Evolutionary conservation across 441 rosid genomes (phyloP).

Genomic region (Daphne laureola): DNA sequence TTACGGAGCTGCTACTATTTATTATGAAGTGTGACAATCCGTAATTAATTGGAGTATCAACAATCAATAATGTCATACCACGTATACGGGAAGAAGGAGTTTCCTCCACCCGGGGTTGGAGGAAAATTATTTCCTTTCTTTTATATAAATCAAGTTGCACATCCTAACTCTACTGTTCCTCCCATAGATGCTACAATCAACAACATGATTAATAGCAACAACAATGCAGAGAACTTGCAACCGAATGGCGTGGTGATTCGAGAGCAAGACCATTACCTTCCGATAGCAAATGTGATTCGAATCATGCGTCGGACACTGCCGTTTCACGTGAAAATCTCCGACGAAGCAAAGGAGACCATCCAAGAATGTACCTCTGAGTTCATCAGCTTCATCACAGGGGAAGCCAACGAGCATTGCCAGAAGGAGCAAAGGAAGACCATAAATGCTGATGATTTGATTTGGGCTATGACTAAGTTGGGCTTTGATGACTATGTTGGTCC

Average conservation of each 20-base stretch:
- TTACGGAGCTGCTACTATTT: no score
- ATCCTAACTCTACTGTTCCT: no score
- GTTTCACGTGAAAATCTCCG: conserved; percentile 71
- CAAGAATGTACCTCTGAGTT: conserved; percentile 92
- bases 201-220: not conserved
- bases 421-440: conserved; percentile 87
- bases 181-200: conserved; percentile 6
- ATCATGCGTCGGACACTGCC: conserved; percentile 75
- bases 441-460: conserved; percentile 74
- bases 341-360: conserved; percentile 80
- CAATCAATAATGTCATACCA: no score
- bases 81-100: no score
- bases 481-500: conserved; percentile 72
- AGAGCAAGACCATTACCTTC: conserved; percentile 80
- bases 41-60: no score
- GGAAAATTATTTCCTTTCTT: no score
- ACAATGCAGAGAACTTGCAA: conserved; percentile 6
- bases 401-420: conserved; percentile 86
- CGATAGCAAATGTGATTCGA: conserved; percentile 71
- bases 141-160: no score
- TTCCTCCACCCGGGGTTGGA: no score
- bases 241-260: conserved; percentile 25
- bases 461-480: conserved; percentile 83
- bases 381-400: conserved; percentile 85
- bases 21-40: no score